Base-by-base conservation (phyloP, 805 yeast genomes). In the Grigorovia transvaalensis region DNA sequence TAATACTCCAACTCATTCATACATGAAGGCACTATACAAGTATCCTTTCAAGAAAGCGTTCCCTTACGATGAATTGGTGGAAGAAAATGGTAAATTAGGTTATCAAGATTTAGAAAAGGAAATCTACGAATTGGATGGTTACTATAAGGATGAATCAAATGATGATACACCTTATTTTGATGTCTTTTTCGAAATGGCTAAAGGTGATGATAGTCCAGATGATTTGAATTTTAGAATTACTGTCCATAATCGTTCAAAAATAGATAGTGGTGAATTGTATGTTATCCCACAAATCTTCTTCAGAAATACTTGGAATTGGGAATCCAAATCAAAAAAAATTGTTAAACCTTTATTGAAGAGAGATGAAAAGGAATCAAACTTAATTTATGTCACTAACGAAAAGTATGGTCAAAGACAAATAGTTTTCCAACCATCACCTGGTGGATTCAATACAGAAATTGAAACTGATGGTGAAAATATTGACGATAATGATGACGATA, bases 1-100 rank as follows among this genome's bases (percentile, higher is more conserved):
- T 70, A 89, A 88, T 69, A 86, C 95, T 11, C 97, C 97, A 6
- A 79, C 96, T 7, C 96, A 89, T 70, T 83, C 95, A 38, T 89
- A 90, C 71, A 85, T 88, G 85, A 89, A 90, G 72, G 88, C 83
- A 58, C 74, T 88, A 53, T 89, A 89, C 77, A 90, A 90, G 73
- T 89, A 89, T 65, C 96, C 97, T 13, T 95, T 88, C 56, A 72
- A 74, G 43, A 79, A 81, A 69, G 52, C 65, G n/a, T 89, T 79
- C 68, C 97, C 97, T 0, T 89, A 89, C 68, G 75, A 85, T 63
- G 75, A 88, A 60, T 72, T 89, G 62, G 78, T 85, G 33, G 78
- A 76, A 51, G 85, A 81, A 59, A 87, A 85, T 61, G 82, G 76
- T 13, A 74, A 78, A 58, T 73, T 95, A 54, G 71, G 82, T 23